Percentiles rank a stretch among this genome's conserved stretches.
Evolutionary conservation across 345 rosid genomes (phyloP).

Genomic region (Populus tremula): DNA sequence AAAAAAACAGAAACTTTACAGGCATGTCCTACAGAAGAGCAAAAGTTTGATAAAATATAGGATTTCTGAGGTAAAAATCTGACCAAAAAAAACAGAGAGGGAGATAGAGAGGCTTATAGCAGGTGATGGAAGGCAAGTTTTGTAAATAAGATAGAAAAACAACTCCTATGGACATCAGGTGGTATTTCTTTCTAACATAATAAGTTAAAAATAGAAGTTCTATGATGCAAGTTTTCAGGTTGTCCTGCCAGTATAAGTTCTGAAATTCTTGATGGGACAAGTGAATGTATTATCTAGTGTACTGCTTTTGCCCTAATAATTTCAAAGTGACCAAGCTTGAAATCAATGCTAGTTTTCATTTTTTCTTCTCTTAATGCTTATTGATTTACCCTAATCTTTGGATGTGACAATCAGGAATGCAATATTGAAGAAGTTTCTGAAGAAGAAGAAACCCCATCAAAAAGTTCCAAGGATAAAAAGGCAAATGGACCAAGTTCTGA

Average conservation of each 20-base stretch:
- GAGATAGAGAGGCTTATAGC: too few species aligned
- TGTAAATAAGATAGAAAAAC: too few species aligned
- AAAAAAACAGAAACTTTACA: too few species aligned
- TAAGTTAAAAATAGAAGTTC: neutral
- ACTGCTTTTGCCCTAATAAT: neutral
- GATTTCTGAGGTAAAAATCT: too few species aligned
- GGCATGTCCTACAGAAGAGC: too few species aligned
- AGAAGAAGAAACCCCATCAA: constrained; percentile 69
- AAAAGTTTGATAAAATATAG: too few species aligned
- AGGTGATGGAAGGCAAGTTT: too few species aligned
- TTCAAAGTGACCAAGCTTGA: neutral
- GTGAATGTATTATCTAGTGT: neutral
- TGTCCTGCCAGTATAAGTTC: neutral
- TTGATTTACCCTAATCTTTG: constrained; percentile 7
- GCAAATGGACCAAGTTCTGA: constrained; percentile 71
- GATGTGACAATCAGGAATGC: constrained; percentile 62
- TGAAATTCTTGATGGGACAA: neutral
- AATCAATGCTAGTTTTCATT: neutral
- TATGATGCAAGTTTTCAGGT: neutral
- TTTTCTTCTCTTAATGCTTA: constrained; percentile 1
- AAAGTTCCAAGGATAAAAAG: constrained; percentile 84
- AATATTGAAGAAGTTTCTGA: constrained; percentile 73
- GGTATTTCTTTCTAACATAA: neutral
- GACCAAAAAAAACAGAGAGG: too few species aligned
- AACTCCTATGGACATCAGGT: neutral